phyloP scores from a whole-genome alignment of 2,329 filamentous ascomycete genomes.

The Tolypocladium album region DNA sequence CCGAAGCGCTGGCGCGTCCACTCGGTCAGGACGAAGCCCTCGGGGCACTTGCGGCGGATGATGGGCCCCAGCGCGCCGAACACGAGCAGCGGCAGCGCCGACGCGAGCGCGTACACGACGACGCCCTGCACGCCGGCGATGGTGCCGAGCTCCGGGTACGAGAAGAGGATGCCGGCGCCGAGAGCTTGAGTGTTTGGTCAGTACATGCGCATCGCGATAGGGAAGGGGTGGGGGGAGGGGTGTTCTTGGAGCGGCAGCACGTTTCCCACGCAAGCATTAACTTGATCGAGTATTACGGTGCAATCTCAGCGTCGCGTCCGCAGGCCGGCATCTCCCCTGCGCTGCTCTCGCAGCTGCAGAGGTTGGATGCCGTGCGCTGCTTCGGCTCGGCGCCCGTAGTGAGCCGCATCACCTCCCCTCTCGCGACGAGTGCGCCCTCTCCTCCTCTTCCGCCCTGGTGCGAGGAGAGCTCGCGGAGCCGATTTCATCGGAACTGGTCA shows the following conservation, averaged over 20 bases:
- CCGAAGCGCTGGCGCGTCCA: constrained; percentile 78
- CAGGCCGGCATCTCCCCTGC: constrained; percentile 30
- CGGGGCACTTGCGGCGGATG: constrained; percentile 68
- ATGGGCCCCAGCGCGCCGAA: constrained; percentile 68
- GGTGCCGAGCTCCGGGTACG: constrained; percentile 71
- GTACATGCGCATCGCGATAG: constrained; percentile 17
- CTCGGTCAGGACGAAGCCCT: constrained; percentile 76
- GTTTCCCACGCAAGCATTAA: constrained; percentile 98
- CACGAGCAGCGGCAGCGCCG: constrained; percentile 59
- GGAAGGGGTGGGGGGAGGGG: constrained; percentile 11
- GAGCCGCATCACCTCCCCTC: constrained; percentile 46
- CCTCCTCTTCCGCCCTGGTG: neutral
- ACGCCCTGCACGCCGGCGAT: constrained; percentile 71
- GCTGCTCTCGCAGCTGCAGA: neutral
- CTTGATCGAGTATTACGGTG: constrained; percentile 97
- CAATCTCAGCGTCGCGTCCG: constrained; percentile 75
- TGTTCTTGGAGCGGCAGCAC: constrained; percentile 71
- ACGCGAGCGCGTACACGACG: constrained; percentile 64
- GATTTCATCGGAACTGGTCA: neutral
- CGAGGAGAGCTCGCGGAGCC: neutral
- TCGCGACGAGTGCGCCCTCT: constrained; percentile 2
- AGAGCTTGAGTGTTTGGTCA: constrained; percentile 50
- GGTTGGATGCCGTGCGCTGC: constrained; percentile 42
- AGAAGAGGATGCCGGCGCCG: constrained; percentile 74
- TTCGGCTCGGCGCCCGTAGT: constrained; percentile 75